These are phyloP conservation scores for Elaeis oleifera DNA, from an alignment of 202 grass and related monocot species.

Conservation along the genomic window DNA sequence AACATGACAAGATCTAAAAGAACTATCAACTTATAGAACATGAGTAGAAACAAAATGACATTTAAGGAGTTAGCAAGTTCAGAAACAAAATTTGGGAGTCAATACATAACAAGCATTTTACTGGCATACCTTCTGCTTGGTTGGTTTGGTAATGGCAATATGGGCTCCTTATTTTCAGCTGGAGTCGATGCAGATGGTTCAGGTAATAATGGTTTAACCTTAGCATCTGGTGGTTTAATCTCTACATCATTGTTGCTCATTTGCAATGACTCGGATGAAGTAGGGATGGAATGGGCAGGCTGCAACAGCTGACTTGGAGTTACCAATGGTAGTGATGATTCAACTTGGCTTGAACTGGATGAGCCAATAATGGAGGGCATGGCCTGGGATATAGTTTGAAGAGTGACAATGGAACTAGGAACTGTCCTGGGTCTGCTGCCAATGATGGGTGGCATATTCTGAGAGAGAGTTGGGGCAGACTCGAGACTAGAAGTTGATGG, in stretches of 20 bases:
- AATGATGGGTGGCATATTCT: constrained; percentile 30
- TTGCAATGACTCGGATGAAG: constrained; percentile 45
- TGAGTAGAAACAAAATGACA: too few species aligned
- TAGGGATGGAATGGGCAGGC: constrained; percentile 32
- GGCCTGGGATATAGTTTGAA: constrained; percentile 40
- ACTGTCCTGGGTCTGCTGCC: constrained; percentile 24
- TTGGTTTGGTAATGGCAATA: constrained; percentile 23
- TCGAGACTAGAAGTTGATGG: constrained; percentile 34
- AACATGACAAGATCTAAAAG: too few species aligned
- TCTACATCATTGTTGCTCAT: constrained; percentile 24
- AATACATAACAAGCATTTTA: too few species aligned
- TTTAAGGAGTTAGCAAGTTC: too few species aligned
- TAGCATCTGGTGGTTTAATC: constrained; percentile 32
- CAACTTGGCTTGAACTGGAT: constrained; percentile 40
- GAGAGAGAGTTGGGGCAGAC: constrained; percentile 22
- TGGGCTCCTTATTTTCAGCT: constrained; percentile 49
- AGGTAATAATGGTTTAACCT: constrained; percentile 42
- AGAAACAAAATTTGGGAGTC: too few species aligned
- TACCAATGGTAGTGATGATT: constrained; percentile 38
- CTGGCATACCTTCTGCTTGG: too few species aligned
- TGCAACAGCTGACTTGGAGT: constrained; percentile 46
- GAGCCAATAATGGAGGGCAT: constrained; percentile 27
- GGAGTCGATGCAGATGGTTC: constrained; percentile 30
- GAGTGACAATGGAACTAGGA: constrained; percentile 31
- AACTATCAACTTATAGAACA: too few species aligned